phyloP scores from a whole-genome alignment of 208 protist genomes.

The Crithidia bombi region DNA sequence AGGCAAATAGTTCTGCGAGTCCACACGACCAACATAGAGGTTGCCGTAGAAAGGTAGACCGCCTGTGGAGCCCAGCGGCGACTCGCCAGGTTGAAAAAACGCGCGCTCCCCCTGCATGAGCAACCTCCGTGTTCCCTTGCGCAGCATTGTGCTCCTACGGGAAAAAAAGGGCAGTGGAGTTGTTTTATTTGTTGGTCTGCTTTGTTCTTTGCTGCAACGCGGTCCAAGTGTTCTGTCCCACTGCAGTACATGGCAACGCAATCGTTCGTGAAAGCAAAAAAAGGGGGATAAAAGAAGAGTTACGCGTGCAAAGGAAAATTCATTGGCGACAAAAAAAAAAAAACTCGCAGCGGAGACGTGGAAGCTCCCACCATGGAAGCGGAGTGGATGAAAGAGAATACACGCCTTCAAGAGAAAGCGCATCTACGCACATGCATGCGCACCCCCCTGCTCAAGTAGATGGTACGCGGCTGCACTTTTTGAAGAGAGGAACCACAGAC shows the following conservation, averaged over 20 bases:
- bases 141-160: constrained; percentile 29
- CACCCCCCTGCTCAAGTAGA: no score
- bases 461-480: no score
- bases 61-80: constrained; percentile 58
- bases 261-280: no score
- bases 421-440: no score
- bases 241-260: no score
- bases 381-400: no score
- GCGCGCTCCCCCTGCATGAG: constrained; percentile 67
- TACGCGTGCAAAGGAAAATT: no score
- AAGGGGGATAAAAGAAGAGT: no score
- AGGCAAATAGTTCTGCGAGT: constrained; percentile 77
- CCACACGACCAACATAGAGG: constrained; percentile 81
- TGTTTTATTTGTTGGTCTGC: neutral
- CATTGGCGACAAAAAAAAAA: no score
- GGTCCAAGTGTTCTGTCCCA: neutral
- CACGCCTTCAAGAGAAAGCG: no score
- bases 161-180: neutral
- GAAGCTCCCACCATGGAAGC: no score
- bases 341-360: no score
- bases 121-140: constrained; percentile 36
- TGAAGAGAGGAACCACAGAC: neutral
- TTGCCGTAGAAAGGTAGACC: constrained; percentile 89
- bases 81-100: constrained; percentile 58
- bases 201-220: neutral